These are phyloP conservation scores for Helotiales sp. DNA, from an alignment of 2,329 filamentous ascomycete species.

Conservation along the genomic window DNA sequence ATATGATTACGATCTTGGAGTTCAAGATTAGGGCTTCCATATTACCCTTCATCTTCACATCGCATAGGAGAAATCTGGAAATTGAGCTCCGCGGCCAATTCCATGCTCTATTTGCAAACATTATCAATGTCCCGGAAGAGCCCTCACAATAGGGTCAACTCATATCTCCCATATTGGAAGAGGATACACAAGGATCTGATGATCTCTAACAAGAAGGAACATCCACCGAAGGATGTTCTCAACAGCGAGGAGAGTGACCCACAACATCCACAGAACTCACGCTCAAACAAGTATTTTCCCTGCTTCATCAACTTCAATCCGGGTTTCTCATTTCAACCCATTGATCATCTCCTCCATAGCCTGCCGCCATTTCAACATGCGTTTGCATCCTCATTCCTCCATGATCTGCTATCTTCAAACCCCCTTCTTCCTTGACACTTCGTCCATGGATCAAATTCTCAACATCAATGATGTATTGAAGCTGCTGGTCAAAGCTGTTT, in stretches of 20 bases:
- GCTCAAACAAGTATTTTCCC: not conserved
- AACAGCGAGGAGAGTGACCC: not conserved
- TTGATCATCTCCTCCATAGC: not conserved
- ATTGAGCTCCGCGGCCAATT: too few relatives aligned
- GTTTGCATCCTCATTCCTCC: not conserved
- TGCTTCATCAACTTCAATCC: not conserved
- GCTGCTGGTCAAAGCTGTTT: not conserved
- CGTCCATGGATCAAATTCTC: not conserved
- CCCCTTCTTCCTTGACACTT: not conserved
- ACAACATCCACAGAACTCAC: not conserved
- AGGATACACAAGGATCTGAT: not conserved
- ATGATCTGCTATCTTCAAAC: not conserved
- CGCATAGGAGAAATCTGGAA: too few relatives aligned
- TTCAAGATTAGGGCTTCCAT: too few relatives aligned
- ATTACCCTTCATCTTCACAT: too few relatives aligned
- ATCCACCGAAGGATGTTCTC: too few relatives aligned
- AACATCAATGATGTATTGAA: not conserved
- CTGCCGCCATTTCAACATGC: not conserved
- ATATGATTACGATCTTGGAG: too few relatives aligned
- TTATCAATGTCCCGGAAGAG: too few relatives aligned
- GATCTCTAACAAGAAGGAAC: not conserved
- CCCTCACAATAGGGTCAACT: too few relatives aligned
- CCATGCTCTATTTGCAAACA: too few relatives aligned
- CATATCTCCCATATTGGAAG: too few relatives aligned
- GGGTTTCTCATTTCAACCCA: conserved; percentile 3